Evolutionary conservation across 2,329 filamentous ascomycete genomes (phyloP), one percentile per base, ranked within the genome.

Genomic region (Fusarium bactridioides): DNA sequence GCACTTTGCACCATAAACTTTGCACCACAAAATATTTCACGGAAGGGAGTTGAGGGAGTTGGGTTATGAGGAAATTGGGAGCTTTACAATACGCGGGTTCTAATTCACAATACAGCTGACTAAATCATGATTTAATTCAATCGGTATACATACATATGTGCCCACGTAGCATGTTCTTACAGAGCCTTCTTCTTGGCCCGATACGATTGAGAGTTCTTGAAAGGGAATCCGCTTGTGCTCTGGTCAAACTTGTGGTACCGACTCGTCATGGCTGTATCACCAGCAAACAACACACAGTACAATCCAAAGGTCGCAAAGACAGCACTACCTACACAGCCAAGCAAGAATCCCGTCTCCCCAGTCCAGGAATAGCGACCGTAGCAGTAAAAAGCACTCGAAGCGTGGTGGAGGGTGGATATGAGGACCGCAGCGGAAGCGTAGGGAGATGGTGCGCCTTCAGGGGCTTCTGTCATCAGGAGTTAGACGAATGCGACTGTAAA

Each of bases 331-430:
- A 87, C 75, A 71, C 89, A 86, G 0, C 90, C 92, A 10, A 93
- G 79, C 3, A 87, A 81, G 77, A 91, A 93, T 1, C 86, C 88
- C 16, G 87, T 84, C 76, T 90, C 86, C 10, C 85, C 84, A 79
- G 83, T 83, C 59, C 83, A 81, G n/a, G 86, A 85, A 82, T 90
- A 93, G 79, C 90, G 87, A 54, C 86, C 86, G 82, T 95, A 96
- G 77, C 88, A 86, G 80, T 93, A 92, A 72, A 91, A 89, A 23
- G 90, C 90, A 9, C 85, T 84, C 1, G 85, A 76, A 23, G 85
- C 82, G 80, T 95, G 93, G 83, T 93, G 93, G 7, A 89, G 69
- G 0, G 89, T 88, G 3, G 92, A 92, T 19, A 94, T 82, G 43
- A 91, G 85, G 25, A 94, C 80, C 4, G 89, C 90, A 5, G 93